Percentiles rank a stretch among this genome's conserved stretches.
phyloP scores from a whole-genome alignment of 2,329 filamentous ascomycete species.

The Pseudogymnoascus sp. region DNA sequence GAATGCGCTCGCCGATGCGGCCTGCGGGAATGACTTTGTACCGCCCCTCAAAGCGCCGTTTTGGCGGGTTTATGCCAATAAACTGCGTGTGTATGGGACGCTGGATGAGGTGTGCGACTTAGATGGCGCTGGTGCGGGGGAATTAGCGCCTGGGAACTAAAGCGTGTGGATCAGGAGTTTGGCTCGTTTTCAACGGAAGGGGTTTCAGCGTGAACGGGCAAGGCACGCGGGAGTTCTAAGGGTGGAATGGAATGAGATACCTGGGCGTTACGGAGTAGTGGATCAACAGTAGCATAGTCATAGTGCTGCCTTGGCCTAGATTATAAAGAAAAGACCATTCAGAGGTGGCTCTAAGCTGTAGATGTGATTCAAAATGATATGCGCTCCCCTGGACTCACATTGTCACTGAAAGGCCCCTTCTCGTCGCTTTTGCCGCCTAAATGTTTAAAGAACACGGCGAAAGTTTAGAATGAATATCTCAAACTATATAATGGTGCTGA shows the following conservation, averaged over 20 bases:
- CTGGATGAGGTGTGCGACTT: slow-evolving; percentile 23
- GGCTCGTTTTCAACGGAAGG: neutral
- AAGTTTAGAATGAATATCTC: neutral
- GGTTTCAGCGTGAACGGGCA: neutral
- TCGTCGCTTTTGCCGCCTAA: neutral
- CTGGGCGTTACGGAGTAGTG: neutral
- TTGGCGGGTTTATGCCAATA: slow-evolving; percentile 26
- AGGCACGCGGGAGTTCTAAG: neutral
- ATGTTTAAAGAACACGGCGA: too few relatives aligned
- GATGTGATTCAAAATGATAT: neutral
- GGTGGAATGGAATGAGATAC: neutral
- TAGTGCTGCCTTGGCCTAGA: neutral
- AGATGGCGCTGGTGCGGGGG: neutral
- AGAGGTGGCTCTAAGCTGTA: neutral
- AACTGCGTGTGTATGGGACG: slow-evolving; percentile 26
- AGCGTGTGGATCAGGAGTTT: neutral
- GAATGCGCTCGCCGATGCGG: slow-evolving; percentile 16
- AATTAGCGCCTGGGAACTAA: neutral
- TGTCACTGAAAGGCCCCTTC: neutral
- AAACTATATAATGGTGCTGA: too few relatives aligned
- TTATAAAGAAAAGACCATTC: neutral
- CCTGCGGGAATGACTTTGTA: slow-evolving; percentile 11
- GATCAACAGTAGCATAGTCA: neutral
- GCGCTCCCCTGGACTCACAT: neutral
- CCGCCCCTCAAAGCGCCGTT: slow-evolving; percentile 14